Conservation (phyloP, 2,329 filamentous ascomycete species). For the Dactylonectria macrodidyma region DNA sequence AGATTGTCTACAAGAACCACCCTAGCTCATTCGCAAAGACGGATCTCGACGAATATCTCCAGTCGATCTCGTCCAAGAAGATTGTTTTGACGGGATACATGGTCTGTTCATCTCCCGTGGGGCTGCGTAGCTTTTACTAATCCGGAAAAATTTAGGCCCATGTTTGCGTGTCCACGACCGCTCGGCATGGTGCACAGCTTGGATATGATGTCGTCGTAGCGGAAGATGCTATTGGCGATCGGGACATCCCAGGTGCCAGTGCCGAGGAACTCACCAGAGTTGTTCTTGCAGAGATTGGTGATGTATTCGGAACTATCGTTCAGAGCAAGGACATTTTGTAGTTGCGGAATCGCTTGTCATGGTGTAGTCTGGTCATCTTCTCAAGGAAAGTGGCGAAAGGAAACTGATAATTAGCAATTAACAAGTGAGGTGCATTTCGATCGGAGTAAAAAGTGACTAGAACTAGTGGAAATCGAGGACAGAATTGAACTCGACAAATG, state of each 20-base stretch:
- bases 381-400: too few species aligned
- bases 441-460: too few species aligned
- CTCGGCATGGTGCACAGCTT: conserved; percentile 70
- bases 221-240: conserved; percentile 75
- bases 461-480: too few species aligned
- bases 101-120: conserved; percentile 52
- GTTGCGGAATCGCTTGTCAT: not conserved
- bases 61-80: conserved; percentile 67
- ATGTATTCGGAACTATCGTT: conserved; percentile 76
- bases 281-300: conserved; percentile 71
- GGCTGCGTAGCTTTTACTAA: not conserved
- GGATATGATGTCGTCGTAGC: conserved; percentile 76
- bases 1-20: conserved; percentile 70
- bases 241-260: conserved; percentile 74
- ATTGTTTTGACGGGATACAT: conserved; percentile 74
- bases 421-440: too few species aligned
- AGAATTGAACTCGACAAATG: too few species aligned
- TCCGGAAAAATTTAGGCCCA: conserved; percentile 64
- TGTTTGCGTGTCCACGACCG: conserved; percentile 75
- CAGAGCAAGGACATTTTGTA: conserved; percentile 49
- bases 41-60: conserved; percentile 66
- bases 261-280: conserved; percentile 67
- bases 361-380: too few species aligned
- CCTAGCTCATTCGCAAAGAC: conserved; percentile 75
- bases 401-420: too few species aligned